A percentile compares a stretch with the other conserved stretches of the same genome.
These are phyloP conservation scores for Hypoxylon rickii DNA, from an alignment of 495 filamentous ascomycete species.

Conservation along the genomic window DNA sequence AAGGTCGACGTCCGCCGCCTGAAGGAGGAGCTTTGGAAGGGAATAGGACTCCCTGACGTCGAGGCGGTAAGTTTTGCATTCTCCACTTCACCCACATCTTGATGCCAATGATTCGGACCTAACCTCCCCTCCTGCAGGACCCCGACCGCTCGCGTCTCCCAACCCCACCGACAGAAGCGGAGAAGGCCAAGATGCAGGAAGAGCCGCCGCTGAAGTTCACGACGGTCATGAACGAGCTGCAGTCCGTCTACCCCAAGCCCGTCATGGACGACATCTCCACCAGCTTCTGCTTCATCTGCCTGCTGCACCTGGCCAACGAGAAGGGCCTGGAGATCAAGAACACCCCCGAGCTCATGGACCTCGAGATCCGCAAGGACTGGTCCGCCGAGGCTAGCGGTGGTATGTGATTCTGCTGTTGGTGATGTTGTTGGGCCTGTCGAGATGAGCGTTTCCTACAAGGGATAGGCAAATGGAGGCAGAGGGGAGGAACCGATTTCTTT, in stretches of 20 bases:
- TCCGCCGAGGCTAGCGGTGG: slow-evolving; percentile 54
- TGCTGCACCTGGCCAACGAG: slow-evolving; percentile 96
- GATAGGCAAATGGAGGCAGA: no score
- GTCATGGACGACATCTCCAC: slow-evolving; percentile 94
- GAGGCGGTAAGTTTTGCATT: slow-evolving; percentile 42
- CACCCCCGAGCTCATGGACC: slow-evolving; percentile 58
- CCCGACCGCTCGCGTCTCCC: slow-evolving; percentile 35
- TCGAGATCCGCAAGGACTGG: slow-evolving; percentile 61
- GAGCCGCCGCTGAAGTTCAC: slow-evolving; percentile 75
- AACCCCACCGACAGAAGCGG: slow-evolving; percentile 36
- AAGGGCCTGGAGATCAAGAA: slow-evolving; percentile 80
- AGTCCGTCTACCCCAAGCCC: slow-evolving; percentile 80
- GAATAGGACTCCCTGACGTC: slow-evolving; percentile 68
- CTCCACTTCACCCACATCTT: background rate
- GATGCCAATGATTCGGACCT: background rate
- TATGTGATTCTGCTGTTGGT: no score
- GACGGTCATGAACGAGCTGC: slow-evolving; percentile 83
- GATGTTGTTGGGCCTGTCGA: no score
- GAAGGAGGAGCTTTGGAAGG: slow-evolving; percentile 96
- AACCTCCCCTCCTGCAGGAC: slow-evolving; percentile 21
- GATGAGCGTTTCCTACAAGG: no score
- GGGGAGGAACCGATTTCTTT: no score
- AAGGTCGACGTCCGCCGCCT: slow-evolving; percentile 96
- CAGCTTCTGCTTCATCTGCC: slow-evolving; percentile 94
- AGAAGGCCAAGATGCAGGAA: slow-evolving; percentile 37